Evolutionary conservation across 2,329 filamentous ascomycete species (phyloP).

Genomic region (Arthrobotrys conoides): DNA sequence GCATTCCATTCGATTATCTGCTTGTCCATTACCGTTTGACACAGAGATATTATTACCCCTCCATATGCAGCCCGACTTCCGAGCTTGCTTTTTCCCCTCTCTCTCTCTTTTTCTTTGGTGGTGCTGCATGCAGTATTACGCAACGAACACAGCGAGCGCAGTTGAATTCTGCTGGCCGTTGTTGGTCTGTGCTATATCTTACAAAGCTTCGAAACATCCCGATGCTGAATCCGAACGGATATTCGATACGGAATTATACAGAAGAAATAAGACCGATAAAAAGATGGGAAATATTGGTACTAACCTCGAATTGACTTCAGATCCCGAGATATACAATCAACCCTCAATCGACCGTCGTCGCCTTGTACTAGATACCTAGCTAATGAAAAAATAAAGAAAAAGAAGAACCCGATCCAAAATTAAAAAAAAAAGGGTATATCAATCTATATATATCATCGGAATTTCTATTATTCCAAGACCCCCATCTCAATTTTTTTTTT

Average conservation of each 20-base stretch:
- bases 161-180: background rate
- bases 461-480: conserved; percentile 42
- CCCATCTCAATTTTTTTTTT: background rate
- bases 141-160: conserved; percentile 26
- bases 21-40: too few species aligned
- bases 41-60: conserved; percentile 22
- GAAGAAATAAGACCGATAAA: background rate
- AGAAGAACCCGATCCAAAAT: background rate
- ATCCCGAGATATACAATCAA: too few species aligned
- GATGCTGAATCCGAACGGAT: background rate
- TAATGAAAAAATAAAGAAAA: too few species aligned
- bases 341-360: too few species aligned
- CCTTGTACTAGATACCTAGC: too few species aligned
- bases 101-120: background rate
- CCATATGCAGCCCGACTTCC: conserved; percentile 34
- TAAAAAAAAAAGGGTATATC: conserved; percentile 6
- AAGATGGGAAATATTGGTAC: background rate
- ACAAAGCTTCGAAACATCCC: background rate
- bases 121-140: conserved; percentile 59
- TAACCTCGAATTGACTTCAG: too few species aligned
- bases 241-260: background rate
- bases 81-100: conserved; percentile 14
- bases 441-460: conserved; percentile 39
- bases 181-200: conserved; percentile 13
- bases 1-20: conserved; percentile 11